These are phyloP conservation scores for Hortiboletus rubellus DNA, from an alignment of 1,284 basidiomycete species.

Conservation along the genomic window DNA sequence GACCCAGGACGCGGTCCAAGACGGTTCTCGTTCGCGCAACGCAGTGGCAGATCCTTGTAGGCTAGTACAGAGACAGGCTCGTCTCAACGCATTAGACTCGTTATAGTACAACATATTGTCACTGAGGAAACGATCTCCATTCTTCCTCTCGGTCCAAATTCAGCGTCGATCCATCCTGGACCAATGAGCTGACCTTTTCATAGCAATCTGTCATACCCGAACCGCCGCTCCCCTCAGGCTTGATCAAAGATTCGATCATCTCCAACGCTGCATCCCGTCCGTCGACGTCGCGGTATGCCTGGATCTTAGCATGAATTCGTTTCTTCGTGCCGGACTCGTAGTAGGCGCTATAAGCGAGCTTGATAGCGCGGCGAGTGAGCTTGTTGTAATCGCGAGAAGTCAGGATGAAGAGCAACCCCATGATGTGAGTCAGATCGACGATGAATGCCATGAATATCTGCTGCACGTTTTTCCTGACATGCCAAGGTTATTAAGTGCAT, in stretches of 20 bases:
- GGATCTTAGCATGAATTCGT: background rate
- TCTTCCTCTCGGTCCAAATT: conserved; percentile 1
- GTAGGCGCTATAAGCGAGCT: background rate
- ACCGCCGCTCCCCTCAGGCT: background rate
- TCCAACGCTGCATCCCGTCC: background rate
- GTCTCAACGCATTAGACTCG: background rate
- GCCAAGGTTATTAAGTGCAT: background rate
- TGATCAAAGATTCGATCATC: conserved; percentile 6
- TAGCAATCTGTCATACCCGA: background rate
- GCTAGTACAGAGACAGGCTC: background rate
- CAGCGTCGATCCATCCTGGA: background rate
- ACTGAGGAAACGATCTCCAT: background rate
- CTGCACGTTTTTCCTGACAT: background rate
- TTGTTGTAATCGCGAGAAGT: background rate
- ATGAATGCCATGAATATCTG: no score
- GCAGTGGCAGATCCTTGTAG: background rate
- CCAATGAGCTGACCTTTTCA: background rate
- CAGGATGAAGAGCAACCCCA: background rate
- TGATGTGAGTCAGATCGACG: no score
- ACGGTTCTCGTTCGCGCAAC: background rate
- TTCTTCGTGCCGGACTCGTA: background rate
- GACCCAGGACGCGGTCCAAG: no score
- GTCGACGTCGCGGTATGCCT: background rate
- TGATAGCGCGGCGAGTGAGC: conserved; percentile 1
- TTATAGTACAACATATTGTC: background rate